Evolutionary conservation across 2,329 filamentous ascomycete genomes (phyloP).

Genomic region (Sclerotinia borealis): DNA sequence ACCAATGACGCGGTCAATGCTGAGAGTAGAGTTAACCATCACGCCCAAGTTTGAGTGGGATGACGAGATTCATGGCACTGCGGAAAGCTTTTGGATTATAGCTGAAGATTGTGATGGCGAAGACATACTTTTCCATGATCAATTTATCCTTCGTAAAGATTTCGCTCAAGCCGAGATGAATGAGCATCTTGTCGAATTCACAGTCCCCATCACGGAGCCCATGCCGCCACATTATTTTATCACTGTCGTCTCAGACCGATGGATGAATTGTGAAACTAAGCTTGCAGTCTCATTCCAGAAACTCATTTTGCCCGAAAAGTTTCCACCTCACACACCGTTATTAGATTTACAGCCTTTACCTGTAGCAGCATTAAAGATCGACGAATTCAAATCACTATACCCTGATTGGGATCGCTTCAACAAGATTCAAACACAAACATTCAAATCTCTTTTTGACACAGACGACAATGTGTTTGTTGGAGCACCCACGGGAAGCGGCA

Average conservation of each 20-base stretch:
- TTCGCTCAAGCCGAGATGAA: constrained; percentile 82
- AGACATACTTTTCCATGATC: constrained; percentile 90
- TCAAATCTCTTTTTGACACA: constrained; percentile 84
- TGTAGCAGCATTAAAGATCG: constrained; percentile 78
- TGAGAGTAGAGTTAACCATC: constrained; percentile 83
- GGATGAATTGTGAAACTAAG: constrained; percentile 97
- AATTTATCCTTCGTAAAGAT: constrained; percentile 84
- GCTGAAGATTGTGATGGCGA: constrained; percentile 98
- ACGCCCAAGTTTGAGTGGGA: constrained; percentile 97
- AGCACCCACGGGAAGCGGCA: constrained; percentile 89
- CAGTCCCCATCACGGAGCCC: constrained; percentile 90
- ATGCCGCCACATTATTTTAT: constrained; percentile 99
- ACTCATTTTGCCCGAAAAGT: constrained; percentile 88
- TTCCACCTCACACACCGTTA: constrained; percentile 87
- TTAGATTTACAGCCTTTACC: constrained; percentile 89
- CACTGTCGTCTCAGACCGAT: constrained; percentile 86
- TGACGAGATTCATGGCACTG: constrained; percentile 75
- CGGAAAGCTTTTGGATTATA: constrained; percentile 94
- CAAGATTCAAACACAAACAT: constrained; percentile 94
- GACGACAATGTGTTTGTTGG: constrained; percentile 93
- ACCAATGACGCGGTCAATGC: constrained; percentile 88
- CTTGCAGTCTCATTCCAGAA: constrained; percentile 93
- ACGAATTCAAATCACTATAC: constrained; percentile 77
- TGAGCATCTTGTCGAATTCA: constrained; percentile 93
- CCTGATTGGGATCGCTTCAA: constrained; percentile 86